Percentiles rank a stretch among this genome's conserved stretches.
Evolutionary conservation across 768 basidiomycete genomes (phyloP).

Genomic region (Sporobolomyces phaffii): DNA sequence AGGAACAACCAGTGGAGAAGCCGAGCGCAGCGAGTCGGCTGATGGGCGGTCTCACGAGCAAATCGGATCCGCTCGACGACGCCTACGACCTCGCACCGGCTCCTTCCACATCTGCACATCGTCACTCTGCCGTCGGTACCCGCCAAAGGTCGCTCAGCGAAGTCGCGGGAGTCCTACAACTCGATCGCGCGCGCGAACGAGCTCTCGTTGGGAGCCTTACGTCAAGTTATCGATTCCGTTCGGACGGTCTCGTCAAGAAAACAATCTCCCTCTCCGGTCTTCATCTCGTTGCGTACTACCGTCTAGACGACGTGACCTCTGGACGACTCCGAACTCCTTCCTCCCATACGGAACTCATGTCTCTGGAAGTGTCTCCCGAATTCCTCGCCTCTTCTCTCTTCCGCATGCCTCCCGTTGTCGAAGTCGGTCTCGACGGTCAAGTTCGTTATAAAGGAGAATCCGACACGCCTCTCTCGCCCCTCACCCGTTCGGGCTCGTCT

Average conservation of each 20-base stretch:
- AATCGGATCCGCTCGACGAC: conserved; percentile 26
- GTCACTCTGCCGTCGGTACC: neutral
- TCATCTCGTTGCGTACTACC: conserved; percentile 92
- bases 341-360: conserved; percentile 75
- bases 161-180: neutral
- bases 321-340: conserved; percentile 84
- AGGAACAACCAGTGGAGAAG: conserved; percentile 42
- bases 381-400: conserved; percentile 89
- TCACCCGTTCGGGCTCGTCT: conserved; percentile 15
- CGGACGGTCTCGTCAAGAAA: conserved; percentile 94
- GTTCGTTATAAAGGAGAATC: conserved; percentile 57
- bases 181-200: conserved; percentile 53
- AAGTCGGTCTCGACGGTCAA: conserved; percentile 73
- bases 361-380: conserved; percentile 71
- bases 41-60: conserved; percentile 30
- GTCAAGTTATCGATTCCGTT: conserved; percentile 87
- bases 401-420: conserved; percentile 80
- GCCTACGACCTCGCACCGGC: conserved; percentile 8
- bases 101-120: neutral
- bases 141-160: conserved; percentile 6
- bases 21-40: conserved; percentile 4
- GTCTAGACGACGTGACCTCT: conserved; percentile 78
- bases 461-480: conserved; percentile 25
- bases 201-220: conserved; percentile 83
- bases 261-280: conserved; percentile 79